Evolutionary conservation across 441 rosid species (phyloP).

Genomic region (Populus hybrid): DNA sequence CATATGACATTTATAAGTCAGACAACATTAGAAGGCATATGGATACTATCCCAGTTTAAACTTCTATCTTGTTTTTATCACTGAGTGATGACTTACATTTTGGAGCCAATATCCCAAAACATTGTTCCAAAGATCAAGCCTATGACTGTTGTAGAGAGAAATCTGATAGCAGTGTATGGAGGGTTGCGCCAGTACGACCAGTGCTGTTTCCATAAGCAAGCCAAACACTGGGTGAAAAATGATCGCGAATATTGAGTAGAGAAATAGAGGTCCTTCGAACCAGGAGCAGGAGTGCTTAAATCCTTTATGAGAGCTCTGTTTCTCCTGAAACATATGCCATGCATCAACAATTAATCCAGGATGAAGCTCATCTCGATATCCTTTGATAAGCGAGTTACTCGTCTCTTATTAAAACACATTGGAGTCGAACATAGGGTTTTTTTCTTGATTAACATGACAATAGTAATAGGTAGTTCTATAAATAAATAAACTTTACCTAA

Average conservation of each 20-base stretch:
- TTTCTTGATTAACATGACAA: neutral
- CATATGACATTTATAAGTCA: neutral
- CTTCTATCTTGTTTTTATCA: neutral
- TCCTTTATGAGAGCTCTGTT: conserved; percentile 63
- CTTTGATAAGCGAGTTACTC: neutral
- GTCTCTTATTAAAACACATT: neutral
- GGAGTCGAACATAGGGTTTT: neutral
- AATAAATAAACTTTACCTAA: conserved; percentile 40
- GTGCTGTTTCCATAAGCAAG: conserved; percentile 81
- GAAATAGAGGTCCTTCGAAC: conserved; percentile 60
- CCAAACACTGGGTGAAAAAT: conserved; percentile 50
- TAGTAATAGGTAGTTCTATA: neutral
- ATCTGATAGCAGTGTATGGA: conserved; percentile 67
- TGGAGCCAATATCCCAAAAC: conserved; percentile 75
- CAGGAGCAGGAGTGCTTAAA: conserved; percentile 53
- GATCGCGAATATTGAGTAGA: conserved; percentile 55
- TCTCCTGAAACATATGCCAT: conserved; percentile 37
- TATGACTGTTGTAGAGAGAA: conserved; percentile 54
- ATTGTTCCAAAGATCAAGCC: conserved; percentile 70
- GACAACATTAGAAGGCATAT: neutral
- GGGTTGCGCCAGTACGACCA: conserved; percentile 89
- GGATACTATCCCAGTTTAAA: neutral
- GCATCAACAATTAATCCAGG: neutral
- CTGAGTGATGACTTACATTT: conserved; percentile 38
- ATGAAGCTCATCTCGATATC: neutral